These are phyloP conservation scores for Macrophomina pseudophaseolina DNA, from an alignment of 2,329 filamentous ascomycete species.

Conservation along the genomic window DNA sequence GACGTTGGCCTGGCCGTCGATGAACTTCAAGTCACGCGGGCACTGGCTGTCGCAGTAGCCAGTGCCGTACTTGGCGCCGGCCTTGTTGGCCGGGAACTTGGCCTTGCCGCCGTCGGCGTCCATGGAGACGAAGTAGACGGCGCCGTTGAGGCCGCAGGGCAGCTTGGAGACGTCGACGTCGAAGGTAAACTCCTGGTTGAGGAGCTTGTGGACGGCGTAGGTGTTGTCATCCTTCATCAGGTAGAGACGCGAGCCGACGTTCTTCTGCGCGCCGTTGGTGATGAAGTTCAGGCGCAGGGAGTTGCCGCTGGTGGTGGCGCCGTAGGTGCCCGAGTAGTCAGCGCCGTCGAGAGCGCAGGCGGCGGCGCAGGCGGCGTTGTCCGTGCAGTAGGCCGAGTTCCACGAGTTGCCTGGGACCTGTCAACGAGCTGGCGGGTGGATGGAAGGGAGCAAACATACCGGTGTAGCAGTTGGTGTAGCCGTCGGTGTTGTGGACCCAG, in stretches of 20 bases:
- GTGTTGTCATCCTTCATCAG: slow-evolving; percentile 34
- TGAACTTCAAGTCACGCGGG: slow-evolving; percentile 51
- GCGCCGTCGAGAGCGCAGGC: slow-evolving; percentile 62
- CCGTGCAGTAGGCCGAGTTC: slow-evolving; percentile 50
- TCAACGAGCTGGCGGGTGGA: slow-evolving; percentile 10
- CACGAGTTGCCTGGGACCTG: slow-evolving; percentile 45
- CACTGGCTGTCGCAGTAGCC: slow-evolving; percentile 55
- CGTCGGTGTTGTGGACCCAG: slow-evolving; percentile 54
- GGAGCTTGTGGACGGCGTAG: slow-evolving; percentile 35
- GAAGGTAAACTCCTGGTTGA: slow-evolving; percentile 36
- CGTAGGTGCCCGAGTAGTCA: slow-evolving; percentile 59
- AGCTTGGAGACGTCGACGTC: slow-evolving; percentile 36
- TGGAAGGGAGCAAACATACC: neutral
- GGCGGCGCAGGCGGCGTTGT: slow-evolving; percentile 51
- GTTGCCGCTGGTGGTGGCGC: slow-evolving; percentile 34
- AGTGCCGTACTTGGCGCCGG: slow-evolving; percentile 59
- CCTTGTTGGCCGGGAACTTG: slow-evolving; percentile 51
- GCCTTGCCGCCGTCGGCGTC: slow-evolving; percentile 63
- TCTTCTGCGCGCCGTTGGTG: slow-evolving; percentile 32
- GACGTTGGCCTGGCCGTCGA: slow-evolving; percentile 60
- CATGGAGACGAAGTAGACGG: slow-evolving; percentile 69
- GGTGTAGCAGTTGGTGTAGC: slow-evolving; percentile 54
- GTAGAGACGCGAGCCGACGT: slow-evolving; percentile 37
- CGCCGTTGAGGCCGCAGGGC: slow-evolving; percentile 60
- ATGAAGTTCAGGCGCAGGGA: slow-evolving; percentile 35